These are phyloP conservation scores for Diutina neorugosa DNA, from an alignment of 1,139 yeast species.

Conservation along the genomic window DNA sequence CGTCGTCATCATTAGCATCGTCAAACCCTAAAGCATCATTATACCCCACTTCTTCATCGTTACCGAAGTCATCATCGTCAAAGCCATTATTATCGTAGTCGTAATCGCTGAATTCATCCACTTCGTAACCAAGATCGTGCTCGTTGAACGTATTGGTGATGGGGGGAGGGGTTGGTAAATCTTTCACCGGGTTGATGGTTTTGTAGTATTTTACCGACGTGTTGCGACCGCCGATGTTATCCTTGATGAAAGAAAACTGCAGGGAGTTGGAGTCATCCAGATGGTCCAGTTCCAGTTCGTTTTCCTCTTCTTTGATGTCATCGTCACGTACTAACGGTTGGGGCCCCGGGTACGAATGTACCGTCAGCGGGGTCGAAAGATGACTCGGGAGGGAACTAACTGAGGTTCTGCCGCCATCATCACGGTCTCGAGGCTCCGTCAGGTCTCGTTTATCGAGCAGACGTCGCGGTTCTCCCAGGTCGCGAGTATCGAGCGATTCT, in stretches of 20 bases:
- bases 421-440: background rate
- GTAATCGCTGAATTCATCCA: slow-evolving; percentile 3
- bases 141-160: background rate
- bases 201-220: slow-evolving; percentile 53
- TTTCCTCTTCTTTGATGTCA: slow-evolving; percentile 4
- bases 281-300: slow-evolving; percentile 11
- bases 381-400: background rate
- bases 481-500: background rate
- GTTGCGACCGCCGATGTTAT: slow-evolving; percentile 44
- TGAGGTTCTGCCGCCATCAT: background rate
- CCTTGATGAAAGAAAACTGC: slow-evolving; percentile 49
- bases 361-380: background rate
- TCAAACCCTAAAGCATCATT: slow-evolving; percentile 1
- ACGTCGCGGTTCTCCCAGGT: no score
- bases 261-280: slow-evolving; percentile 22
- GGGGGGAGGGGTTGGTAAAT: background rate
- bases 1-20: background rate
- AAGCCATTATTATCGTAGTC: slow-evolving; percentile 30
- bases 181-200: slow-evolving; percentile 12
- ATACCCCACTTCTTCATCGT: slow-evolving; percentile 12
- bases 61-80: slow-evolving; percentile 37
- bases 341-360: background rate
- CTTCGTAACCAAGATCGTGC: slow-evolving; percentile 3
- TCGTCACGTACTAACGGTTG: background rate
- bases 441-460: no score